phyloP scores from a whole-genome alignment of 345 rosid species.

The Eutrema heterophyllum region DNA sequence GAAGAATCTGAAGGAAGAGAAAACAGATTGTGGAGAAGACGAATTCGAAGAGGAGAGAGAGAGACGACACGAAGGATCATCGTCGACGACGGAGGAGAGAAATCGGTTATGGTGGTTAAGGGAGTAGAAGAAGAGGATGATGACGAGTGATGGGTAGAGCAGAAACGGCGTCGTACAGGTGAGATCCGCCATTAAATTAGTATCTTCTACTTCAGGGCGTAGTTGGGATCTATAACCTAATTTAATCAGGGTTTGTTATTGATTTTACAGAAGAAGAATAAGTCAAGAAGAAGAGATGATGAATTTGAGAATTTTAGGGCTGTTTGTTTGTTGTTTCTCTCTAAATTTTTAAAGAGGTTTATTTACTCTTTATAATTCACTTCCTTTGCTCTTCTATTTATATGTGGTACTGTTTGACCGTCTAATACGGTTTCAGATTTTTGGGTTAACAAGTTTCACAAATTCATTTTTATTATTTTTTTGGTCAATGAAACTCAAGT shows the following conservation, averaged over 20 bases:
- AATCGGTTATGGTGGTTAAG: slow-evolving; percentile 31
- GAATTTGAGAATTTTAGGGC: slow-evolving; percentile 13
- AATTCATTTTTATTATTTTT: background rate
- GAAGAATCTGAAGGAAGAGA: slow-evolving; percentile 17
- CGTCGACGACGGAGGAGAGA: background rate
- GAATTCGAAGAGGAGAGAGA: background rate
- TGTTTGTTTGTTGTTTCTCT: slow-evolving; percentile 3
- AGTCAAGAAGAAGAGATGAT: background rate
- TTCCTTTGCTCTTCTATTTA: slow-evolving; percentile 1
- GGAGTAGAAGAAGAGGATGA: slow-evolving; percentile 44
- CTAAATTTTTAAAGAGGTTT: background rate
- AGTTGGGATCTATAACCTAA: background rate
- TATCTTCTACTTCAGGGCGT: background rate
- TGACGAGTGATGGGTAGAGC: slow-evolving; percentile 40
- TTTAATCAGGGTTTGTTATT: background rate
- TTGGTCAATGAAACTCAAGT: slow-evolving; percentile 10
- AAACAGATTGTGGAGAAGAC: background rate
- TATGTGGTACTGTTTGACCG: slow-evolving; percentile 5
- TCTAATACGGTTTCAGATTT: slow-evolving; percentile 12
- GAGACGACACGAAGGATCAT: slow-evolving; percentile 23
- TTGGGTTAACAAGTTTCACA: background rate
- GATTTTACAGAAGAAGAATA: background rate
- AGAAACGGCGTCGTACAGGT: slow-evolving; percentile 37
- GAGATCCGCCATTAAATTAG: slow-evolving; percentile 41
- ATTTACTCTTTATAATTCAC: background rate